These are phyloP conservation scores for Penicillium sp. DNA, from an alignment of 2,329 filamentous ascomycete species.

Conservation along the genomic window DNA sequence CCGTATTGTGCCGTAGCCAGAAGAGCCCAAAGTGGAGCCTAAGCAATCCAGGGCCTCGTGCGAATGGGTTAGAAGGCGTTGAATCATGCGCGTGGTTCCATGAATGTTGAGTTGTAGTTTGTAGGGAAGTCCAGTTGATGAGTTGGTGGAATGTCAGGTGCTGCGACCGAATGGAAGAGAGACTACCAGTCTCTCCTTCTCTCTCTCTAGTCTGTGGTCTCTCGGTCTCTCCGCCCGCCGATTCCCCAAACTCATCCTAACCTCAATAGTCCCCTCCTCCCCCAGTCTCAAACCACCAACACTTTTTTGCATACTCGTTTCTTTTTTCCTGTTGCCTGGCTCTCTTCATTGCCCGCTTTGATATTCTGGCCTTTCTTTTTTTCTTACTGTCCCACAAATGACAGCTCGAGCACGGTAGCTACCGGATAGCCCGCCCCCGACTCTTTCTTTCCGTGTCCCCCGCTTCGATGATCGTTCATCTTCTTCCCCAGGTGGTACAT, in stretches of 20 bases:
- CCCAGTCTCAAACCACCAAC: not conserved
- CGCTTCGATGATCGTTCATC: constrained; percentile 50
- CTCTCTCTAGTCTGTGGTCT: no score
- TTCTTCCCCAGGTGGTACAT: constrained; percentile 44
- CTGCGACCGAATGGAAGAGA: constrained; percentile 4
- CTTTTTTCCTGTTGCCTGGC: not conserved
- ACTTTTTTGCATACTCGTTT: constrained; percentile 1
- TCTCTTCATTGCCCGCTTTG: constrained; percentile 5
- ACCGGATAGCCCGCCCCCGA: constrained; percentile 22
- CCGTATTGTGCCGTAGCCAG: constrained; percentile 2
- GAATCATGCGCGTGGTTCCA: constrained; percentile 10
- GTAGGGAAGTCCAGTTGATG: not conserved
- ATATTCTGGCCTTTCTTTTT: constrained; percentile 12
- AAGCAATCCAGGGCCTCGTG: constrained; percentile 2
- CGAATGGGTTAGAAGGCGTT: constrained; percentile 6
- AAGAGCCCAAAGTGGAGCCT: constrained; percentile 13
- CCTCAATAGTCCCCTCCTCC: not conserved
- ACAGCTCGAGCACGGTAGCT: constrained; percentile 26
- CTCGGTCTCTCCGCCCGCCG: constrained; percentile 16
- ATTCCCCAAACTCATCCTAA: constrained; percentile 2
- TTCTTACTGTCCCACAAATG: constrained; percentile 30
- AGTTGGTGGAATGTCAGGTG: constrained; percentile 11
- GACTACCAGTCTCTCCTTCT: constrained; percentile 11
- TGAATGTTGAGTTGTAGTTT: not conserved
- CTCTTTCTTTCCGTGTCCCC: constrained; percentile 36